Base-by-base conservation (phyloP, 257 asterid genomes). In the Salvia splendens region DNA sequence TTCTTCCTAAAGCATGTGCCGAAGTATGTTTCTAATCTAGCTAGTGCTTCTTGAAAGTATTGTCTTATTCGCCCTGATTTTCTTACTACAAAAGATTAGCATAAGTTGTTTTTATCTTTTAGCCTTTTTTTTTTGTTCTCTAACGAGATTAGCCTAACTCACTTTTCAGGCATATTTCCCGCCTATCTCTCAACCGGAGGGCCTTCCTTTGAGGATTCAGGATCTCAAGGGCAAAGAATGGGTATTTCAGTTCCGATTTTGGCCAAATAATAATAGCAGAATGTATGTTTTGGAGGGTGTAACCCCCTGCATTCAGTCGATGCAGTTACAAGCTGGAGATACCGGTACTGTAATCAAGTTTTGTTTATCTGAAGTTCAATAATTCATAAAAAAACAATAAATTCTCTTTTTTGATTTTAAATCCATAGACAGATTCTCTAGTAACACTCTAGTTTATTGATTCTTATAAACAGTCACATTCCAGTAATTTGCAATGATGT, bases 1-100 rank as follows among this genome's bases (percentile, higher is more conserved):
- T 93, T 83, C 98, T 93, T 74, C 98, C 97, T 67, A 93, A 93
- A 86, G 98, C 98, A 60, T 93, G 98, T 77, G 99, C 99, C 49
- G 99, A 93, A 85, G 98, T 89, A 76, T 69, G 89, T 76, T 76
- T 68, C 56, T 76, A 5, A 38, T 66, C 64, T 67, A 43, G 51
- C 60, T 50, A 52, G 8, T 70, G 46, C 33, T 43, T 36, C 54
- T 76, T 36, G 46, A 58, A 52, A 43, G 15, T 61, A 41, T 43
- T 64, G 30, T 5, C 30, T 42, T 50, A 5, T 24, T 24, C 30
- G 30, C 36, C 16, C 28, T 40, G 36, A n/a, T 48, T 36, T 4
- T 5, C 49, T 64, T 15, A 47, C 46, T 40, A 12, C 17, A 48
- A 43, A 50, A 46, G n/a, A 55, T 68, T 5, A 42, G 6, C 40